phyloP scores from a whole-genome alignment of 257 asterid genomes.

The Thymus quinquecostatus region DNA sequence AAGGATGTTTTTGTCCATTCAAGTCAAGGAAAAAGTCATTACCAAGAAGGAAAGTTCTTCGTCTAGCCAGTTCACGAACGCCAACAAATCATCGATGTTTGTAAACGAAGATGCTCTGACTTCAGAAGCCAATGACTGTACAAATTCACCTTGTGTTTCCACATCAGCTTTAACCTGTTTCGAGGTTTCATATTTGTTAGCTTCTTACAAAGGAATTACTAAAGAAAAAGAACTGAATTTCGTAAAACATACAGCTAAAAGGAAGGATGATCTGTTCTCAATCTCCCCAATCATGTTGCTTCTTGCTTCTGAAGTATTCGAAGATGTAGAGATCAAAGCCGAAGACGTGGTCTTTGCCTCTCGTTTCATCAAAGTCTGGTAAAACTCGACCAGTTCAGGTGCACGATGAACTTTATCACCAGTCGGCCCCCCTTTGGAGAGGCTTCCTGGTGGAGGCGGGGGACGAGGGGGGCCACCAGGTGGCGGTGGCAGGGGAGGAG shows the following conservation, averaged over 20 bases:
- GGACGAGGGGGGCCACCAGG: slow-evolving; percentile 90
- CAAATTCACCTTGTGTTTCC: slow-evolving; percentile 95
- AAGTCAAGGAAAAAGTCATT: slow-evolving; percentile 30
- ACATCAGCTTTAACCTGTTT: slow-evolving; percentile 97
- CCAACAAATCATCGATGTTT: slow-evolving; percentile 72
- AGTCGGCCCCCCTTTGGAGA: slow-evolving; percentile 56
- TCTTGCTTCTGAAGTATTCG: slow-evolving; percentile 76
- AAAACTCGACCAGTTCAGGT: slow-evolving; percentile 95
- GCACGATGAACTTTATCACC: slow-evolving; percentile 94
- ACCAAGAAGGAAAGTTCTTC: slow-evolving; percentile 94
- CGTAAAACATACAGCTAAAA: slow-evolving; percentile 69
- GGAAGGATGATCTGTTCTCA: slow-evolving; percentile 87
- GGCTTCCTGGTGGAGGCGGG: slow-evolving; percentile 90
- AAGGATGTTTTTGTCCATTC: background rate
- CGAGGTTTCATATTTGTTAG: slow-evolving; percentile 29
- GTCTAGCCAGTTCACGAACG: slow-evolving; percentile 94
- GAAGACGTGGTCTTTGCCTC: slow-evolving; percentile 82
- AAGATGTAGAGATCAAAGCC: slow-evolving; percentile 55
- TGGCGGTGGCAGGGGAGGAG: slow-evolving; percentile 80
- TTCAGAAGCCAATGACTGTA: slow-evolving; percentile 87
- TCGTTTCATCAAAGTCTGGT: slow-evolving; percentile 89
- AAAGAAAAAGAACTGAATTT: background rate
- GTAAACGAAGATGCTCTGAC: slow-evolving; percentile 79
- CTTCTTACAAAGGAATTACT: slow-evolving; percentile 8
- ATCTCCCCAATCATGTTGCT: slow-evolving; percentile 98